phyloP scores from a whole-genome alignment of 1,139 yeast species.

The Magnusiomyces starmeri region DNA sequence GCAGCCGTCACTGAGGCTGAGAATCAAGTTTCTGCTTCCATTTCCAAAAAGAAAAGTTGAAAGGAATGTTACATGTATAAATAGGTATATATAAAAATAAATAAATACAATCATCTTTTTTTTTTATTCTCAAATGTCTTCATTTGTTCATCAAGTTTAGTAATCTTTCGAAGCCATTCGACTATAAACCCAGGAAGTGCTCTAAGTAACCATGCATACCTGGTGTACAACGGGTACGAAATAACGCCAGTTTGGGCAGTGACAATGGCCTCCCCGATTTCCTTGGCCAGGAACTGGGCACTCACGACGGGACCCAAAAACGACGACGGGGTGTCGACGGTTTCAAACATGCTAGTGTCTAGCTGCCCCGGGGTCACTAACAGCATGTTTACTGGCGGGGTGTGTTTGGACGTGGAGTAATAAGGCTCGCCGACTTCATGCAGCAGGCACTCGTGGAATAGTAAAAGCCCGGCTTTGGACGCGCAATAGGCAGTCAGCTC shows the following conservation, averaged over 20 bases:
- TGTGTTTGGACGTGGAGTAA: constrained; percentile 21
- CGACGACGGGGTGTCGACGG: constrained; percentile 60
- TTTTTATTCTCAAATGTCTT: background rate
- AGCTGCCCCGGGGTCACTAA: constrained; percentile 81
- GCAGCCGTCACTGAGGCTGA: constrained; percentile 8
- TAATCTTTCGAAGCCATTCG: constrained; percentile 6
- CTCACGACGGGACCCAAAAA: constrained; percentile 73
- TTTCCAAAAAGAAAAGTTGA: background rate
- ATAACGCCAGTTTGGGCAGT: constrained; percentile 61
- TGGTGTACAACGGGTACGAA: constrained; percentile 64
- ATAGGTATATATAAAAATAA: background rate
- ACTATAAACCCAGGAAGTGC: constrained; percentile 11
- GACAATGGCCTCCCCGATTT: constrained; percentile 47
- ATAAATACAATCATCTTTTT: background rate
- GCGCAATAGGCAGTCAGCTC: constrained; percentile 72
- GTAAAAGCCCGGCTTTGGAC: constrained; percentile 72
- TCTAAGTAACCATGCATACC: constrained; percentile 30
- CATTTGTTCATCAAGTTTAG: constrained; percentile 2
- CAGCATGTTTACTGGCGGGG: constrained; percentile 55
- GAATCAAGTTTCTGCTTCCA: background rate
- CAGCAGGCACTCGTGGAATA: constrained; percentile 70
- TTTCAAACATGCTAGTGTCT: constrained; percentile 57
- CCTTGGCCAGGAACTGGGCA: constrained; percentile 52
- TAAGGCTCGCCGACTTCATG: constrained; percentile 45
- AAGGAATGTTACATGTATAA: background rate